Conservation (phyloP, 78 protist species). For the Dictyostelium firmibasis region DNA sequence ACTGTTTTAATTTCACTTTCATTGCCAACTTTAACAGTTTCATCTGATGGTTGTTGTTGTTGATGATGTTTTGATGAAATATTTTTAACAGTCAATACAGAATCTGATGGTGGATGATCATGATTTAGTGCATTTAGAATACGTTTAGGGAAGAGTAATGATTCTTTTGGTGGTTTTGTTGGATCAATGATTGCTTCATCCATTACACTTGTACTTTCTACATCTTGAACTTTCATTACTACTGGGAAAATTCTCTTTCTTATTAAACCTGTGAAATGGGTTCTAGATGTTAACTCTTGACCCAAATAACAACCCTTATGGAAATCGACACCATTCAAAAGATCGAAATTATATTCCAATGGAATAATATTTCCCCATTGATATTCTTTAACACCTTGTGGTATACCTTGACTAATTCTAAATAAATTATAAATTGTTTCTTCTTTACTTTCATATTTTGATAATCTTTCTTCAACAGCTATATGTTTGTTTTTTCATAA, state of each 20-base stretch:
- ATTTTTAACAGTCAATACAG: constrained; percentile 3
- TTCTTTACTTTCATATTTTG: constrained; percentile 5
- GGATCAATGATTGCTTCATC: constrained; percentile 27
- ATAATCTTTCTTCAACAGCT: background rate
- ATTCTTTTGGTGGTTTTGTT: constrained; percentile 16
- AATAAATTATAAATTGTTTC: constrained; percentile 49
- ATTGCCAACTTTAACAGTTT: background rate
- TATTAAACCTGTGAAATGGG: constrained; percentile 81
- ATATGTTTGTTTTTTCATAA: too few relatives aligned
- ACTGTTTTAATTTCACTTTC: background rate
- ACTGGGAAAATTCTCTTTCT: constrained; percentile 86
- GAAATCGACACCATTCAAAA: constrained; percentile 81
- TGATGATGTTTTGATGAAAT: constrained; percentile 8
- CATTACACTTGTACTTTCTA: background rate
- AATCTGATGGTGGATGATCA: background rate
- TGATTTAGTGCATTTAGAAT: constrained; percentile 14
- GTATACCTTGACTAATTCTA: constrained; percentile 61
- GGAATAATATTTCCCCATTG: constrained; percentile 59
- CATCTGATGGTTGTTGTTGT: background rate
- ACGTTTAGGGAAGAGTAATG: constrained; percentile 4
- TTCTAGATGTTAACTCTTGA: constrained; percentile 87
- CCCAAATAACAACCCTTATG: constrained; percentile 92
- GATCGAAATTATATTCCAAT: constrained; percentile 84
- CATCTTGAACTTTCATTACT: constrained; percentile 44
- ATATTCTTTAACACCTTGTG: constrained; percentile 69